phyloP scores from a whole-genome alignment of 2,329 filamentous ascomycete species.

The Beauveria sp. region DNA sequence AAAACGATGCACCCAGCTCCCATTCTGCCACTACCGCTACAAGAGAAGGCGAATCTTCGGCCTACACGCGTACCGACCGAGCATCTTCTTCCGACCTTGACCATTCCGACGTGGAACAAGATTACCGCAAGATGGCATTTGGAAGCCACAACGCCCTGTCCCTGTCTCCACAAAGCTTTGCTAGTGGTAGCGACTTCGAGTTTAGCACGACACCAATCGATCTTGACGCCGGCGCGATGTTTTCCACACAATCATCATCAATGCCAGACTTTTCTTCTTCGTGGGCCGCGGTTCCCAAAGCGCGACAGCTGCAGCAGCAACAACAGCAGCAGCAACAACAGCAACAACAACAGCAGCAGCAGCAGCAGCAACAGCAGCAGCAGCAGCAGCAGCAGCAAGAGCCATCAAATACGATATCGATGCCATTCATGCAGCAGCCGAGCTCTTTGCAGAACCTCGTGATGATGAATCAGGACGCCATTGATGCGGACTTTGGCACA shows the following conservation, averaged over 20 bases:
- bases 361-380: constrained; percentile 4
- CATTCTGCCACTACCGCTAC: neutral
- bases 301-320: constrained; percentile 14
- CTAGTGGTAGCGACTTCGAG: constrained; percentile 29
- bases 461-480: constrained; percentile 40
- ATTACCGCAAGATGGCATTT: constrained; percentile 44
- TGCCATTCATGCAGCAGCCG: constrained; percentile 36
- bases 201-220: constrained; percentile 27
- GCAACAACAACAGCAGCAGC: constrained; percentile 11
- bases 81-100: constrained; percentile 48
- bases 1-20: constrained; percentile 22
- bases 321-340: neutral
- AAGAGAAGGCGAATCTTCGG: constrained; percentile 26
- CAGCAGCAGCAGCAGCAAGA: neutral
- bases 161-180: constrained; percentile 47
- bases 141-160: constrained; percentile 36
- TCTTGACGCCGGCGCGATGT: constrained; percentile 26
- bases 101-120: constrained; percentile 47
- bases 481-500: constrained; percentile 45
- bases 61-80: constrained; percentile 34
- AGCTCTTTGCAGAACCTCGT: constrained; percentile 35
- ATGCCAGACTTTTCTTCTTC: constrained; percentile 22
- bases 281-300: constrained; percentile 24
- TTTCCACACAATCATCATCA: constrained; percentile 27
- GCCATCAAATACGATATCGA: constrained; percentile 14